Conservation (phyloP, 2,329 filamentous ascomycete genomes). For the Aotearoamyces nothofagi region DNA sequence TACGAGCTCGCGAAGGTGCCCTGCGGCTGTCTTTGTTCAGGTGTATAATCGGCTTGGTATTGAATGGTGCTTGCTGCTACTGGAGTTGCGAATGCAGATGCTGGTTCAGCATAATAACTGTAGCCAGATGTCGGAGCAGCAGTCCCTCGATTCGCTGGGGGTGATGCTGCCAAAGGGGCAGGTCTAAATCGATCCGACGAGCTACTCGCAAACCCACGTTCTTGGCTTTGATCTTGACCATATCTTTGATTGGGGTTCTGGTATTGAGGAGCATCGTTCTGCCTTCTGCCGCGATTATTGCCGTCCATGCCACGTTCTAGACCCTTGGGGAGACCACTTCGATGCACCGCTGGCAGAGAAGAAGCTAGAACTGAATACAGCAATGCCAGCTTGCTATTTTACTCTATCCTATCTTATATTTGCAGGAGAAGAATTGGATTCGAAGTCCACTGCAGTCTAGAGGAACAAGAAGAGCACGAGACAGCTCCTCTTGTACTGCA, state of each 20-base stretch:
- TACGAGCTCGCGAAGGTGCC: constrained; percentile 40
- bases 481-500: no score
- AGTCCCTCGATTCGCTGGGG: constrained; percentile 27
- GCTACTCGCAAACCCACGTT: constrained; percentile 11
- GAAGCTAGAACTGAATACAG: constrained; percentile 43
- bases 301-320: constrained; percentile 61
- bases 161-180: constrained; percentile 32
- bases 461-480: no score
- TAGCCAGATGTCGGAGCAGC: constrained; percentile 38
- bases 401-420: no score
- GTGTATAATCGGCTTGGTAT: constrained; percentile 52
- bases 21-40: constrained; percentile 39
- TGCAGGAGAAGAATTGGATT: no score
- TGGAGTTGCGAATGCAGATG: constrained; percentile 29
- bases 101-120: constrained; percentile 41
- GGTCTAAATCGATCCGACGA: constrained; percentile 29
- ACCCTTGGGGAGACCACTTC: constrained; percentile 38
- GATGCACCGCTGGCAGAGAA: constrained; percentile 50
- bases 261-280: constrained; percentile 57
- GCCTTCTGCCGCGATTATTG: constrained; percentile 56
- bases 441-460: no score
- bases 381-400: constrained; percentile 45
- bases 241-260: constrained; percentile 40
- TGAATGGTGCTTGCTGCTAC: constrained; percentile 28
- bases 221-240: constrained; percentile 17